A percentile compares a stretch with the other conserved stretches of the same genome.
These are phyloP conservation scores for Sphaceloma murrayae DNA, from an alignment of 2,329 filamentous ascomycete genomes.

Conservation along the genomic window DNA sequence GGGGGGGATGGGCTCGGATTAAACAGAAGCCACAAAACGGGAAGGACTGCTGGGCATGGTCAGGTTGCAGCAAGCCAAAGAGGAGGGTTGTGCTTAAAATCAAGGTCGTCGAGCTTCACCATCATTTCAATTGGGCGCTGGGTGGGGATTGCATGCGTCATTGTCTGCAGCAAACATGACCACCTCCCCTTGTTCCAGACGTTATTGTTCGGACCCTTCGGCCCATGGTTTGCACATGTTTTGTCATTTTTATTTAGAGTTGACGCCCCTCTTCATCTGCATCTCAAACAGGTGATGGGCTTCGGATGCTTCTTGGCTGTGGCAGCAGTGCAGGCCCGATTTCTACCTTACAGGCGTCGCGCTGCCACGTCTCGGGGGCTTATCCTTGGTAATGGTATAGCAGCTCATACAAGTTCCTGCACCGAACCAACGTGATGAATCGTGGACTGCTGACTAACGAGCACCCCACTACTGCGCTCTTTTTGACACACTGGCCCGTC, in stretches of 20 bases:
- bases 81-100: constrained; percentile 1
- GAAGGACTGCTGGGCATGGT: constrained; percentile 2
- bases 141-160: constrained; percentile 13
- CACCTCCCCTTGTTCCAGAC: not conserved
- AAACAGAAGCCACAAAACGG: constrained; percentile 11
- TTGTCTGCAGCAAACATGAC: not conserved
- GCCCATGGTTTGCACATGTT: not conserved
- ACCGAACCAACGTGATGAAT: too few relatives aligned
- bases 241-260: constrained; percentile 13
- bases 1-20: not conserved
- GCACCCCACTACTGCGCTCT: too few relatives aligned
- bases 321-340: too few relatives aligned
- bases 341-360: too few relatives aligned
- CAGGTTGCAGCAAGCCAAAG: not conserved
- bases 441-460: too few relatives aligned
- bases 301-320: not conserved
- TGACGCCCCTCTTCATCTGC: constrained; percentile 3
- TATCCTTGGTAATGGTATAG: too few relatives aligned
- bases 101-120: not conserved
- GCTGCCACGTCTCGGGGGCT: too few relatives aligned
- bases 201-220: constrained; percentile 1
- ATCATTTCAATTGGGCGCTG: too few relatives aligned
- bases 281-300: not conserved
- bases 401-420: too few relatives aligned
- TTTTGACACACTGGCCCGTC: too few relatives aligned